A percentile compares a stretch with the other conserved stretches of the same genome.
phyloP scores from a whole-genome alignment of 805 yeast genomes.

The Candida qinlingensis region DNA sequence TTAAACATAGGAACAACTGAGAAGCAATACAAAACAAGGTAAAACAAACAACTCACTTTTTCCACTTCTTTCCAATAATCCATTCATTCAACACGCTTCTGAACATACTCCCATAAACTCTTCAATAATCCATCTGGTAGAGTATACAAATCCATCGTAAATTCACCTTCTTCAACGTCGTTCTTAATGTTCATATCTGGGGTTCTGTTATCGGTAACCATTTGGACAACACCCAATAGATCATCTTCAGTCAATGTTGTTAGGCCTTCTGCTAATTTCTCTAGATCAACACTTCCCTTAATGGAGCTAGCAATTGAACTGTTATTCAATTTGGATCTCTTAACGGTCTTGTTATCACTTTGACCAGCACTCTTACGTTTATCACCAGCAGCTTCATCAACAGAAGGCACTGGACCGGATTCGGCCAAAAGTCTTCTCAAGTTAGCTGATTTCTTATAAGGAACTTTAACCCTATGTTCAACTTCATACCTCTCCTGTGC shows the following conservation, averaged over 20 bases:
- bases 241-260: conserved; percentile 90
- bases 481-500: conserved; percentile 66
- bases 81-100: conserved; percentile 47
- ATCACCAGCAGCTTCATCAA: conserved; percentile 28
- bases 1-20: too few species aligned
- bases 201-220: conserved; percentile 94
- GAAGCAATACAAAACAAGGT: too few species aligned
- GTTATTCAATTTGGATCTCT: conserved; percentile 23
- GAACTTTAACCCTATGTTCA: conserved; percentile 74
- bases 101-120: conserved; percentile 92
- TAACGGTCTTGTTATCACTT: conserved; percentile 18
- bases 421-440: conserved; percentile 70
- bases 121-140: conserved; percentile 86
- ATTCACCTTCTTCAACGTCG: conserved; percentile 95
- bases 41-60: not conserved
- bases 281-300: conserved; percentile 80
- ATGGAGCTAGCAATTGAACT: conserved; percentile 39
- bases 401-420: conserved; percentile 75
- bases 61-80: not conserved
- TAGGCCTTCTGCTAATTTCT: conserved; percentile 82
- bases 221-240: conserved; percentile 88
- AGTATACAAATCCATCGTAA: conserved; percentile 91
- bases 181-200: conserved; percentile 93
- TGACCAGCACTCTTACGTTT: conserved; percentile 31
- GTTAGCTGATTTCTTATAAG: conserved; percentile 58